Conservation (phyloP, 768 basidiomycete species). For the Pulveroboletus sp. region DNA sequence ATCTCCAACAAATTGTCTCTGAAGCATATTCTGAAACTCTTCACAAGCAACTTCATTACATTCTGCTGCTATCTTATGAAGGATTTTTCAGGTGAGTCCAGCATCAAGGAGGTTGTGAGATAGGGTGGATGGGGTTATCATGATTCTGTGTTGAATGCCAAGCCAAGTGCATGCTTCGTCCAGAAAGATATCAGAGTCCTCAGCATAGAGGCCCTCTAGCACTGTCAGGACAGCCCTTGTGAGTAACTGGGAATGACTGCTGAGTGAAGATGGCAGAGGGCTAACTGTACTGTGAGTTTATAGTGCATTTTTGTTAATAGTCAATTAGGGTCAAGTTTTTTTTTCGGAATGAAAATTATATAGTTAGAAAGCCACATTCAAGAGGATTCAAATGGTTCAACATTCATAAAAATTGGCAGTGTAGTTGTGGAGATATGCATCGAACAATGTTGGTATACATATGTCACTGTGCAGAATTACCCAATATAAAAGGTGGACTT, state of each 20-base stretch:
- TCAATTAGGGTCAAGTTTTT: too few relatives aligned
- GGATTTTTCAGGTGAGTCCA: neutral
- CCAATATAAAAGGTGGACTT: too few relatives aligned
- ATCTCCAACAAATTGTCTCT: neutral
- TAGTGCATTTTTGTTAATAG: too few relatives aligned
- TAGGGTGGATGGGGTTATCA: slow-evolving; percentile 16
- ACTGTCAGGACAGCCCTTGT: neutral
- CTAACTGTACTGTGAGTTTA: neutral
- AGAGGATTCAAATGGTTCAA: too few relatives aligned
- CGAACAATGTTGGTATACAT: too few relatives aligned
- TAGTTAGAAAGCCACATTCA: too few relatives aligned
- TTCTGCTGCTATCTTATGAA: slow-evolving; percentile 4
- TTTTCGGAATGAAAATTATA: too few relatives aligned
- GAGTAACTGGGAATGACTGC: neutral
- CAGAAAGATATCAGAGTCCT: slow-evolving; percentile 3
- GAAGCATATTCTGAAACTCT: slow-evolving; percentile 3
- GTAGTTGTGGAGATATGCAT: too few relatives aligned
- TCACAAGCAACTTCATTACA: neutral
- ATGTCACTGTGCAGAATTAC: too few relatives aligned
- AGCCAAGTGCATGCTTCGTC: slow-evolving; percentile 3
- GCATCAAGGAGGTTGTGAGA: slow-evolving; percentile 13
- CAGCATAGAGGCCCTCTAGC: neutral
- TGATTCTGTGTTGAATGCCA: slow-evolving; percentile 20
- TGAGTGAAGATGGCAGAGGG: neutral
- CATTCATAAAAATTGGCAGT: too few relatives aligned